phyloP scores from a whole-genome alignment of 179 eudicot species.

The Silene vulgaris region DNA sequence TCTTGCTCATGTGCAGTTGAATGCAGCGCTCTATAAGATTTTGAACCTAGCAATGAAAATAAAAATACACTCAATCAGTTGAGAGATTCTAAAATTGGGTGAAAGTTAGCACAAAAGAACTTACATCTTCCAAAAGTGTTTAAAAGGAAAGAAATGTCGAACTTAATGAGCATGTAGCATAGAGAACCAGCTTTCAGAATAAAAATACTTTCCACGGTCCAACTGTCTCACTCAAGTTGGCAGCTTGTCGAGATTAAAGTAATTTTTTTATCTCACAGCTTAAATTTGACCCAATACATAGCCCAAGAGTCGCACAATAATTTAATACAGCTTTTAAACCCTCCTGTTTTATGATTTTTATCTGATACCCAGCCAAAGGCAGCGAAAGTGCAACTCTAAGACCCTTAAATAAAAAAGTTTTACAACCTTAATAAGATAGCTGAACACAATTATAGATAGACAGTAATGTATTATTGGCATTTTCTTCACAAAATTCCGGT shows the following conservation, averaged over 20 bases:
- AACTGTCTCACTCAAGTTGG: neutral
- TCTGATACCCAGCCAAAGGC: neutral
- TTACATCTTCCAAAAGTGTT: neutral
- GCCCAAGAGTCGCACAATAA: neutral
- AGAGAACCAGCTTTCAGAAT: neutral
- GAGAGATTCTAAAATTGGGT: neutral
- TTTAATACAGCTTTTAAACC: neutral
- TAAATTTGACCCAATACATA: neutral
- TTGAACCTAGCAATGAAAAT: conserved; percentile 50
- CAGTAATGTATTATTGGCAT: too few relatives aligned
- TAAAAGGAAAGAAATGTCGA: neutral
- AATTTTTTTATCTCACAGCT: neutral
- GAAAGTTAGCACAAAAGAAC: neutral
- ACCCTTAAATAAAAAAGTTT: neutral
- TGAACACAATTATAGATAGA: too few relatives aligned
- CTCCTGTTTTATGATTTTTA: neutral
- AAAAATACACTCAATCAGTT: neutral
- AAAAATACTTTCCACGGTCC: neutral
- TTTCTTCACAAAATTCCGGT: too few relatives aligned
- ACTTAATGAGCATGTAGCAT: neutral
- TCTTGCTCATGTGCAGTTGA: conserved; percentile 73
- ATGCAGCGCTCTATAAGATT: conserved; percentile 81
- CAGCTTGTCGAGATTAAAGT: neutral
- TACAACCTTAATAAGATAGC: neutral
- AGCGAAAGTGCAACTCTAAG: neutral